Conservation (phyloP, 2,329 filamentous ascomycete genomes). For the Aphanoascus verrucosus region DNA sequence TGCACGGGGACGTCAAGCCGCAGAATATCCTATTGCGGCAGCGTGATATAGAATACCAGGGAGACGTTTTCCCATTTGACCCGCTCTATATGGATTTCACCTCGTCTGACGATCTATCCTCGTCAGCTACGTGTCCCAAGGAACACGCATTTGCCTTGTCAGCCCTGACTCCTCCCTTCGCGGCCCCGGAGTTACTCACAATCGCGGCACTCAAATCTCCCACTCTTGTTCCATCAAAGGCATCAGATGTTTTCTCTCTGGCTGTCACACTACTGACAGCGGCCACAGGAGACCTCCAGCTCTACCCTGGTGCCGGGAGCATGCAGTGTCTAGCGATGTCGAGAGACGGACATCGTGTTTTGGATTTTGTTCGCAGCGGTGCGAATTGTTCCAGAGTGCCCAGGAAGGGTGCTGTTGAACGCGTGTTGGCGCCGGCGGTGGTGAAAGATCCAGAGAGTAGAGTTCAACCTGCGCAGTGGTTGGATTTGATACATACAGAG, state of each 20-base stretch:
- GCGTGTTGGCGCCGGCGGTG: conserved; percentile 30
- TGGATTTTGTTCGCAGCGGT: conserved; percentile 33
- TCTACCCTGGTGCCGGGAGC: conserved; percentile 32
- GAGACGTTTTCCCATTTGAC: conserved; percentile 28
- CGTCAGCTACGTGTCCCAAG: background rate
- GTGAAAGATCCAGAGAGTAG: conserved; percentile 29
- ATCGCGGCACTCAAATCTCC: conserved; percentile 25
- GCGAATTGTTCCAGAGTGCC: conserved; percentile 31
- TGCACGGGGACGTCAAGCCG: conserved; percentile 42
- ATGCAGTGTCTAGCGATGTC: conserved; percentile 37
- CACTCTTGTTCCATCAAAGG: conserved; percentile 26
- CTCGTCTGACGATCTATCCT: conserved; percentile 22
- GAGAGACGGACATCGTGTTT: conserved; percentile 34
- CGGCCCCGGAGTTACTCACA: conserved; percentile 36
- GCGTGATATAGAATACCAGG: conserved; percentile 12
- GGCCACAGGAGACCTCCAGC: conserved; percentile 36
- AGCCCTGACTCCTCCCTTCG: conserved; percentile 37
- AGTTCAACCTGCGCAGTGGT: conserved; percentile 26
- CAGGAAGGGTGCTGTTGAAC: conserved; percentile 33
- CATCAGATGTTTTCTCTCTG: conserved; percentile 38
- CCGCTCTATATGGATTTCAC: conserved; percentile 39
- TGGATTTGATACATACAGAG: conserved; percentile 15
- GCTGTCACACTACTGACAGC: conserved; percentile 37
- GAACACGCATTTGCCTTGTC: conserved; percentile 21
- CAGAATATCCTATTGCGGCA: conserved; percentile 35